Evolutionary conservation across 2,329 filamentous ascomycete genomes (phyloP).

Genomic region (Penicillium thymicola): DNA sequence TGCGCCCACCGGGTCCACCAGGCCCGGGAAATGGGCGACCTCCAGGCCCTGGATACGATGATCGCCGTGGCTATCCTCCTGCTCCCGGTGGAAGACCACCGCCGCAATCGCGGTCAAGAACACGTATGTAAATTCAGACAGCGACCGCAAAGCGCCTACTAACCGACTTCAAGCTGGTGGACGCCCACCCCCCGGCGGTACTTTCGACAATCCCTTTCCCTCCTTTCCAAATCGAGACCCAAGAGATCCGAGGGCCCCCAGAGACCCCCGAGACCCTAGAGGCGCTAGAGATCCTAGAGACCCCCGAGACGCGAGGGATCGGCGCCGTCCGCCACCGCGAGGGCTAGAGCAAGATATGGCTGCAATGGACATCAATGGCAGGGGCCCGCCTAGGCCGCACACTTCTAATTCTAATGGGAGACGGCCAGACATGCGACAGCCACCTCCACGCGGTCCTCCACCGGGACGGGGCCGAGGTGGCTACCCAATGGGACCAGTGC

Average conservation of each 20-base stretch:
- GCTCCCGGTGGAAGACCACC: slow-evolving; percentile 28
- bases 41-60: slow-evolving; percentile 22
- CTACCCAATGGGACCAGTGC: slow-evolving; percentile 23
- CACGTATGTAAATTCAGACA: slow-evolving; percentile 29
- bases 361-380: slow-evolving; percentile 38
- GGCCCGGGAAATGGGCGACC: slow-evolving; percentile 29
- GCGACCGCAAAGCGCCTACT: slow-evolving; percentile 1
- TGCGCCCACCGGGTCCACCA: slow-evolving; percentile 31
- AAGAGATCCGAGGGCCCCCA: neutral
- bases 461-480: slow-evolving; percentile 24
- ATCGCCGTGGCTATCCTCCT: slow-evolving; percentile 25
- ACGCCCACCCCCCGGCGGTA: slow-evolving; percentile 37
- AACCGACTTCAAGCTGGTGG: slow-evolving; percentile 15
- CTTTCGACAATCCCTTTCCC: slow-evolving; percentile 53
- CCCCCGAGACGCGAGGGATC: slow-evolving; percentile 29
- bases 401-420: slow-evolving; percentile 36
- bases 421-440: slow-evolving; percentile 31
- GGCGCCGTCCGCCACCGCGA: slow-evolving; percentile 33
- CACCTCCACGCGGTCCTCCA: slow-evolving; percentile 24
- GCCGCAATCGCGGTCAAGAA: slow-evolving; percentile 31
- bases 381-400: slow-evolving; percentile 35
- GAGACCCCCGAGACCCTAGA: slow-evolving; percentile 9
- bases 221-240: slow-evolving; percentile 29
- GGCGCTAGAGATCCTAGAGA: slow-evolving; percentile 29
- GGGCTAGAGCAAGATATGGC: slow-evolving; percentile 40